Conservation (phyloP, 2,329 filamentous ascomycete species). For the Exophiala aquamarina region DNA sequence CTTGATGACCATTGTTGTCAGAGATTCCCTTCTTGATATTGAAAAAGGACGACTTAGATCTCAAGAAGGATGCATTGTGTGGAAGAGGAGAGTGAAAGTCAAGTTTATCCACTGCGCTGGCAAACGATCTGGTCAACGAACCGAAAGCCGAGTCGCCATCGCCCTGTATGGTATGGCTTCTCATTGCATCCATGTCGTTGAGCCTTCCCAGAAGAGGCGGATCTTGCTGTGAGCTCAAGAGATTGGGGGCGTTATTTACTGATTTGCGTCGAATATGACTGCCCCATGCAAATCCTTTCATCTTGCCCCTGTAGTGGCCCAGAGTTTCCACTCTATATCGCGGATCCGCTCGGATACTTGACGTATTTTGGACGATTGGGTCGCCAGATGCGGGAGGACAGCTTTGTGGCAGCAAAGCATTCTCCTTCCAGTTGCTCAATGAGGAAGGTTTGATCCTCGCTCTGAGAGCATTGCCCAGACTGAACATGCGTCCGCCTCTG, state of each 20-base stretch:
- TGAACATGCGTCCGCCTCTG: constrained; percentile 13
- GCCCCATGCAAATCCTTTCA: constrained; percentile 16
- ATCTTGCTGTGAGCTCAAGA: constrained; percentile 2
- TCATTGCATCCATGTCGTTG: constrained; percentile 9
- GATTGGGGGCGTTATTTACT: constrained; percentile 10
- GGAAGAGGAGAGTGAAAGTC: constrained; percentile 21
- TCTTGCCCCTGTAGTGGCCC: constrained; percentile 20
- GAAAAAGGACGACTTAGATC: constrained; percentile 20
- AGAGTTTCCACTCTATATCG: constrained; percentile 14
- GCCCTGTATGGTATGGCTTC: constrained; percentile 5
- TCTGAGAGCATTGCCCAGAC: constrained; percentile 10
- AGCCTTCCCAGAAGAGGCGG: constrained; percentile 18
- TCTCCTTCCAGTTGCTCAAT: not conserved
- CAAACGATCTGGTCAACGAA: constrained; percentile 26
- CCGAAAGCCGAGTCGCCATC: constrained; percentile 21
- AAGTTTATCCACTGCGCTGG: constrained; percentile 26
- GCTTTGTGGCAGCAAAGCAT: not conserved
- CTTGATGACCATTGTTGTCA: not conserved
- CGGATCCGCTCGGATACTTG: not conserved
- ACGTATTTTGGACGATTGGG: not conserved
- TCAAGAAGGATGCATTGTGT: constrained; percentile 13
- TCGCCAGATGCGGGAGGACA: not conserved
- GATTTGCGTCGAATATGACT: constrained; percentile 17
- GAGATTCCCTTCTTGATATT: constrained; percentile 9
- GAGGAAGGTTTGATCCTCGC: constrained; percentile 4